Base-by-base conservation (phyloP, 106 monocot species). In the Narthecium ossifragum region DNA sequence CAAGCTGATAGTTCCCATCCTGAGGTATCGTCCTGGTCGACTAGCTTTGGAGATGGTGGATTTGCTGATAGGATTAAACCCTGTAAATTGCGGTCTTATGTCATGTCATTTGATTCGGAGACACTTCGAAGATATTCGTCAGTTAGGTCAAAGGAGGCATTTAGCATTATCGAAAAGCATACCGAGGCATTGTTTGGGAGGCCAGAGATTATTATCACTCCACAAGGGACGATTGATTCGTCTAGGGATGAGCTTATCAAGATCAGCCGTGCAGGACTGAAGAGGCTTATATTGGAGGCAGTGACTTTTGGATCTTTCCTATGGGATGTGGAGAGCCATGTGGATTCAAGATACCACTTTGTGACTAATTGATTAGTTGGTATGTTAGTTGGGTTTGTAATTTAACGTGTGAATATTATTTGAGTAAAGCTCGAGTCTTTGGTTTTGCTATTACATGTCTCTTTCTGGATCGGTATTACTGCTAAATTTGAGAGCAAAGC, bases 301-400 rank as follows among this genome's bases (percentile, higher is more conserved):
- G 78, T 92, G 1, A 88, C 92, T 3, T 92, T 92, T 59, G 92
- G 92, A 6, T 88, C 92, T 26, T 92, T 92, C 69, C 57, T 92
- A 1, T 92, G 92, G 92, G 88, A 92, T 60, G 88, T 85, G 3
- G 92, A 92, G 78, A 76, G 84, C 80, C 81, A 73, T 56, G 92
- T 85, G 0, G 92, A 92, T 71, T 79, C 84, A 9, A 84, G 84
- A 67, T 85, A 84, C 58, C 88, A 85, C 71, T 84, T 92, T 61
- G 86, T 83, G 46, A 48, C 75, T 24, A 78, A 73, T 64, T 92
- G 56, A 57, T 61, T 40, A 26, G 21, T 31, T 13, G n/a, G n/a
- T n/a, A n/a, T n/a, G n/a, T n/a, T n/a, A n/a, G n/a, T n/a, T n/a
- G n/a, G n/a, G n/a, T n/a, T n/a, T n/a, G n/a, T n/a, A n/a, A n/a